Percentiles rank a stretch among this genome's conserved stretches.
Conservation (phyloP, 441 rosid genomes). For the Metrosideros polymorpha region DNA sequence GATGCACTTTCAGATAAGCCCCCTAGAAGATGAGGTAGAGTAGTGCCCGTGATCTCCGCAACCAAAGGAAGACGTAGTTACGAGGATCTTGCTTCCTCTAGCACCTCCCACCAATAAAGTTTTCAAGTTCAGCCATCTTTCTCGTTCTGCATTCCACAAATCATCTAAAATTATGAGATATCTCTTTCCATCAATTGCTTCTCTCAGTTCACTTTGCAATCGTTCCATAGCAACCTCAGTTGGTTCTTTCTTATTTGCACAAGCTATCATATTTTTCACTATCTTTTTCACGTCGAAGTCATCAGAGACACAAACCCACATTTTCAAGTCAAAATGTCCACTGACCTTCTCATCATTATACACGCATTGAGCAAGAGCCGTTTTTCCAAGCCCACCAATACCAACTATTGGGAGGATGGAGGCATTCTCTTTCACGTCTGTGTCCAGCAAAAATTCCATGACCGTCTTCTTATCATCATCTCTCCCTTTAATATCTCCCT, state of each 20-base stretch:
- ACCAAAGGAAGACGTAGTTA: neutral
- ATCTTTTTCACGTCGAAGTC: neutral
- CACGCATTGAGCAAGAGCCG: neutral
- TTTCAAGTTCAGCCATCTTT: neutral
- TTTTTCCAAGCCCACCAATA: neutral
- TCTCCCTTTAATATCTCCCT: neutral
- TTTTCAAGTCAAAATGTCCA: neutral
- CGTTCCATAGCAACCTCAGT: fast-evolving
- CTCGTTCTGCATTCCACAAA: fast-evolving
- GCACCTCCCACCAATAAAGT: neutral
- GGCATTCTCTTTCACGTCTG: fast-evolving
- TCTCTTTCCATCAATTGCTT: neutral
- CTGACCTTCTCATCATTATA: neutral
- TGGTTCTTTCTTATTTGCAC: neutral
- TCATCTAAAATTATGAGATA: neutral
- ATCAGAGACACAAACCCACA: neutral
- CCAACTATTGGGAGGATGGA: neutral
- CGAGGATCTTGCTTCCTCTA: neutral
- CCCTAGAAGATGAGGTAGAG: fast-evolving
- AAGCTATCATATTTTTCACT: neutral
- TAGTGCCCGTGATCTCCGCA: neutral
- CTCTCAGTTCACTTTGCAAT: neutral
- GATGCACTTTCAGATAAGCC: neutral
- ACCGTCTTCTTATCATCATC: neutral
- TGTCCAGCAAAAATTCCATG: neutral